A percentile compares a stretch with the other conserved stretches of the same genome.
These are phyloP conservation scores for Begonia loranthoides DNA, from an alignment of 306 rosid genomes.

Conservation along the genomic window DNA sequence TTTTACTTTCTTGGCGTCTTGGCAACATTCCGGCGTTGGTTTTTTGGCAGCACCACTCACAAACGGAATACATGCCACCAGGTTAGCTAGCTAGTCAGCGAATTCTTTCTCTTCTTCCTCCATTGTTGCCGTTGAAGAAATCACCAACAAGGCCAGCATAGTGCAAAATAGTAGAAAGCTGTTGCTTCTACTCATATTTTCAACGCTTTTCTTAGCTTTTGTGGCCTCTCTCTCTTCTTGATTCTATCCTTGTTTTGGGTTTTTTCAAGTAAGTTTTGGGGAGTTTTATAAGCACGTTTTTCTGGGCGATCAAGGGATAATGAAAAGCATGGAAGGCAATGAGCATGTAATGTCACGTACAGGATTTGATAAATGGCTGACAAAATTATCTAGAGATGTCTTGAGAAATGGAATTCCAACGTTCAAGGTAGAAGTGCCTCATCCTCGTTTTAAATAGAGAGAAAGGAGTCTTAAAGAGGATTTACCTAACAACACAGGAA, in stretches of 20 bases:
- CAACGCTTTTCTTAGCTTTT: not conserved
- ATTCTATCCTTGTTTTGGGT: not conserved
- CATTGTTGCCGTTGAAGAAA: slow-evolving; percentile 7
- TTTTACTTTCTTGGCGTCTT: slow-evolving; percentile 12
- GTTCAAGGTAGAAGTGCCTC: not conserved
- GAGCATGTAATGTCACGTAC: not conserved
- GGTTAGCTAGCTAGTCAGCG: slow-evolving; percentile 11
- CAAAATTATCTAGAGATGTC: not conserved
- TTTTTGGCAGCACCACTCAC: slow-evolving; percentile 14
- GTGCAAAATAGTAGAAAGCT: not conserved
- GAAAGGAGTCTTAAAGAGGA: too few species aligned
- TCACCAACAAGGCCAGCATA: slow-evolving; percentile 7
- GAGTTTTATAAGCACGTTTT: not conserved
- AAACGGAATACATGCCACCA: slow-evolving; percentile 11
- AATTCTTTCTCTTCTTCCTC: slow-evolving; percentile 12
- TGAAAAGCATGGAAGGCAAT: not conserved
- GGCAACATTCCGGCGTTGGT: slow-evolving; percentile 12
- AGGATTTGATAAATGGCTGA: not conserved
- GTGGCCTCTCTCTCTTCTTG: not conserved
- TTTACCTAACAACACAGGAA: too few species aligned
- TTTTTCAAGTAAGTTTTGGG: not conserved
- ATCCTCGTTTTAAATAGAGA: too few species aligned
- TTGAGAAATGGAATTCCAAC: slow-evolving; percentile 1
- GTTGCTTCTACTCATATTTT: slow-evolving; percentile 1
- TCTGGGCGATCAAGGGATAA: not conserved